Evolutionary conservation across 352 stramenopile genomes (phyloP), one percentile per base, ranked within the genome.

Genomic region (Globisporangium cylindrosporum): DNA sequence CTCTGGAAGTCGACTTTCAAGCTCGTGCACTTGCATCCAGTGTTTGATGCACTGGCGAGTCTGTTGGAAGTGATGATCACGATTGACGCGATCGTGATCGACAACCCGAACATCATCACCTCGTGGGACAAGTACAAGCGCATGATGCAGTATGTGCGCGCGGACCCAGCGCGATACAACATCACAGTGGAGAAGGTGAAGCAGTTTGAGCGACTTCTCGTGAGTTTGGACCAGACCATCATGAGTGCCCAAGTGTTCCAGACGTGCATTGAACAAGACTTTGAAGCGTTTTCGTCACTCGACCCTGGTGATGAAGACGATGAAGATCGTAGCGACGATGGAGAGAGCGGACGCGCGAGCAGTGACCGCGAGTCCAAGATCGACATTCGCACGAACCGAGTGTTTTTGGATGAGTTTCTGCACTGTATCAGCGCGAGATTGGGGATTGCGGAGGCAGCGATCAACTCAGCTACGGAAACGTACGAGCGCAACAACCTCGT

Each of bases 61-160:
- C 70, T 97, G 9, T 65, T 97, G 22, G 86, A 92, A 56, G 77
- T 96, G 38, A 92, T 97, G 77, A 92, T 97, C 62, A 95, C 90
- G 9, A 86, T 97, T 32, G 91, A 97, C 67, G 75, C 79, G n/a
- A 92, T 97, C 57, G 86, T 97, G 34, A 76, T 94, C 18, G 82
- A 96, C 56, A 97, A 97, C 66, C 88, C 90, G 15, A 86, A 86
- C 53, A 94, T 97, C 57, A 72, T 89, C 51, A 89, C 76, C 22
- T 84, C 89, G 14, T 97, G 91, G 91, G 88, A 94, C 69, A 93
- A 90, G 59, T 97, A 96, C 76, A 97, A 97, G 73, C 84, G 85
- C 62, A 95, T 97, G 87, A 93, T 97, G 86, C 84, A 95, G 67
- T 95, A 92, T 56, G 83, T 94, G 22, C 85, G 90, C n/a, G 82